A percentile compares a stretch with the other conserved stretches of the same genome.
Evolutionary conservation across 1,139 yeast species (phyloP).

Genomic region (Scheffersomyces insectosa): DNA sequence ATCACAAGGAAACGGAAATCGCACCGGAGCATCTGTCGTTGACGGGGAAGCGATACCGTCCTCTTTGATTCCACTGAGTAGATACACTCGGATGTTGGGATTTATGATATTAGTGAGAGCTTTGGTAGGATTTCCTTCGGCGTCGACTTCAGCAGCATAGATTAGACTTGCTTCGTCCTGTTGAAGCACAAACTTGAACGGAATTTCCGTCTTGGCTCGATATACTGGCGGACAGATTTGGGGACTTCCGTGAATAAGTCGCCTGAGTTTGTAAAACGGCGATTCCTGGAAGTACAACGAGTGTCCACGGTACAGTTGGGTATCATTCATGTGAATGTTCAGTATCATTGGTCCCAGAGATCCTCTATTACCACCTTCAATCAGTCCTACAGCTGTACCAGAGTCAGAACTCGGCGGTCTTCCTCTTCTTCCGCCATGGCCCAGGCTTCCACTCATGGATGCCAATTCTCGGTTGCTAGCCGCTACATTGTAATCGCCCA

Average conservation of each 20-base stretch:
- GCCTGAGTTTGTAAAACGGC: slow-evolving; percentile 52
- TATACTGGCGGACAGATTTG: slow-evolving; percentile 29
- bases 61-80: slow-evolving; percentile 47
- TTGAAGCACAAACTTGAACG: slow-evolving; percentile 39
- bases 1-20: slow-evolving; percentile 62
- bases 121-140: slow-evolving; percentile 25
- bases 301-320: slow-evolving; percentile 27
- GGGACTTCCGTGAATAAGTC: slow-evolving; percentile 49
- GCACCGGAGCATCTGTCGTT: slow-evolving; percentile 41
- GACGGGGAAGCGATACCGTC: slow-evolving; percentile 20
- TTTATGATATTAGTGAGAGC: too few relatives aligned
- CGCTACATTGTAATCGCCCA: slow-evolving; percentile 11
- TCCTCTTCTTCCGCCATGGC: not conserved
- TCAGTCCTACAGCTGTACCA: too few relatives aligned
- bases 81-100: slow-evolving; percentile 22
- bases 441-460: not conserved
- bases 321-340: slow-evolving; percentile 11
- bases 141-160: not conserved
- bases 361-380: too few relatives aligned
- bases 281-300: slow-evolving; percentile 48
- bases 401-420: not conserved
- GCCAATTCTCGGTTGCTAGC: slow-evolving; percentile 7
- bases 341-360: too few relatives aligned
- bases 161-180: slow-evolving; percentile 36
- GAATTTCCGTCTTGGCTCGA: slow-evolving; percentile 42